Evolutionary conservation across 495 filamentous ascomycete genomes (phyloP).

Genomic region (Barbatosphaeria neglecta): DNA sequence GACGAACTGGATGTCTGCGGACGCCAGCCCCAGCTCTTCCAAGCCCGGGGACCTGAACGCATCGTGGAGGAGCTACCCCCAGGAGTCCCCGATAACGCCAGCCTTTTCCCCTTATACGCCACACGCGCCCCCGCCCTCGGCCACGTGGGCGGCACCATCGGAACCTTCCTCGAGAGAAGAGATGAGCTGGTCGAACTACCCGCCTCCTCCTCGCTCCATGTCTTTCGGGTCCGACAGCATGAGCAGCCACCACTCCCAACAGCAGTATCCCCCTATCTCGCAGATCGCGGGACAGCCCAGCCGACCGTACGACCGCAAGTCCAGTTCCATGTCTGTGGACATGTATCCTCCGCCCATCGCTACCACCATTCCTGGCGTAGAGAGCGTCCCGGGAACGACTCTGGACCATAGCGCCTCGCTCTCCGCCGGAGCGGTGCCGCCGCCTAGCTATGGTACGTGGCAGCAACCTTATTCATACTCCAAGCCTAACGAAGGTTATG

Average conservation of each 20-base stretch:
- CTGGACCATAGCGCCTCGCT: constrained; percentile 21
- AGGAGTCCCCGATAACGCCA: constrained; percentile 26
- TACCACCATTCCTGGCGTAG: constrained; percentile 25
- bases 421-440: constrained; percentile 28
- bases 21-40: constrained; percentile 20
- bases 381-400: constrained; percentile 22
- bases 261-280: constrained; percentile 20
- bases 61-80: constrained; percentile 25
- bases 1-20: constrained; percentile 32
- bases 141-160: constrained; percentile 26
- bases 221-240: constrained; percentile 30
- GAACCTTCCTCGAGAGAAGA: constrained; percentile 21
- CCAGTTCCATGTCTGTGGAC: constrained; percentile 16
- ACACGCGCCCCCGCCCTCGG: constrained; percentile 21
- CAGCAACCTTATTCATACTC: constrained; percentile 31
- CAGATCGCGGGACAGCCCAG: constrained; percentile 14
- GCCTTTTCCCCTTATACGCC: constrained; percentile 30
- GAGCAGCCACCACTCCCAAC: constrained; percentile 9
- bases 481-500: constrained; percentile 23
- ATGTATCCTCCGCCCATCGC: constrained; percentile 26
- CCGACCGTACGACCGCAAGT: constrained; percentile 25
- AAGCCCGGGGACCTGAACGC: constrained; percentile 22
- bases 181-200: constrained; percentile 26
- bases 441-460: constrained; percentile 29
- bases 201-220: constrained; percentile 27